These are phyloP conservation scores for Salvia hispanica DNA, from an alignment of 257 asterid genomes.

Conservation along the genomic window DNA sequence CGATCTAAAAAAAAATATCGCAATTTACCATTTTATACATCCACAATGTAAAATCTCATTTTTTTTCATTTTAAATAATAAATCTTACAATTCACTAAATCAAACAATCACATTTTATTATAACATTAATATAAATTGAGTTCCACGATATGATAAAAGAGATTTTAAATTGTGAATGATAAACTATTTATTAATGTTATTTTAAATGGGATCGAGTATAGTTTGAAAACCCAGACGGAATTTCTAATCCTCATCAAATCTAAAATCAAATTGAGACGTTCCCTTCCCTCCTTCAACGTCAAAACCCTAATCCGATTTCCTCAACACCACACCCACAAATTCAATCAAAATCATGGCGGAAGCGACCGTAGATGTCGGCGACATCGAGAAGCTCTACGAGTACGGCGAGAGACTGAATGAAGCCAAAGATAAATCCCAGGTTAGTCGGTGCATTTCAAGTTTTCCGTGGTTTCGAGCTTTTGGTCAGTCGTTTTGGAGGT, in stretches of 20 bases:
- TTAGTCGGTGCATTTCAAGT: slow-evolving; percentile 31
- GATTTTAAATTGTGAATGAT: too few relatives aligned
- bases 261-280: slow-evolving; percentile 1
- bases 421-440: slow-evolving; percentile 81
- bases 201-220: too few relatives aligned
- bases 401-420: slow-evolving; percentile 74
- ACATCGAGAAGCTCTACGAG: slow-evolving; percentile 89
- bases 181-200: too few relatives aligned
- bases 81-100: too few relatives aligned
- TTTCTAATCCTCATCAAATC: slow-evolving; percentile 21
- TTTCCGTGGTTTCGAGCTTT: not conserved
- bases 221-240: not conserved
- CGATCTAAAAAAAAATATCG: too few relatives aligned
- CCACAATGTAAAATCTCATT: too few relatives aligned
- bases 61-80: too few relatives aligned
- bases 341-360: slow-evolving; percentile 47
- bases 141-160: too few relatives aligned
- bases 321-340: not conserved
- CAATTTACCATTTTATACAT: too few relatives aligned
- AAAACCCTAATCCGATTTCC: slow-evolving; percentile 44
- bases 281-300: slow-evolving; percentile 24
- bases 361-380: slow-evolving; percentile 56
- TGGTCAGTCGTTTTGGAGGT: not conserved
- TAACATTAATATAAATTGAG: too few relatives aligned
- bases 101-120: too few relatives aligned